phyloP scores from a whole-genome alignment of 768 basidiomycete genomes.

The Mycena indigotica region DNA sequence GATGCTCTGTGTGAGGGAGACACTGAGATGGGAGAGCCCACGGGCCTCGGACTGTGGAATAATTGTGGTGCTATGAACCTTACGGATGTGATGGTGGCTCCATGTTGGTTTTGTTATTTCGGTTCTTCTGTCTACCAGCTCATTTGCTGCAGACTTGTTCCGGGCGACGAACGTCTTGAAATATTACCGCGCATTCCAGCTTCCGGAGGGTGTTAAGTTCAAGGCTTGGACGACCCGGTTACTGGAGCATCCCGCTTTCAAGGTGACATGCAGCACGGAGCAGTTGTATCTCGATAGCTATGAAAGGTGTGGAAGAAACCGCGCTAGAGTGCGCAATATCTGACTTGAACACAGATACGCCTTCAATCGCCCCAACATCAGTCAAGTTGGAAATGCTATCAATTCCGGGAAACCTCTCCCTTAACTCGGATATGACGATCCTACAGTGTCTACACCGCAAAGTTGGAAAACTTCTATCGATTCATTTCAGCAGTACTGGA shows the following conservation, averaged over 20 bases:
- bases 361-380: constrained; percentile 75
- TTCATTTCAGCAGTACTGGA: too few relatives aligned
- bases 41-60: constrained; percentile 61
- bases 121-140: too few relatives aligned
- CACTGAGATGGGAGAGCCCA: constrained; percentile 37
- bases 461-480: too few relatives aligned
- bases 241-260: constrained; percentile 64
- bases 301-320: too few relatives aligned
- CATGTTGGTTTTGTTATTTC: constrained; percentile 54
- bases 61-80: constrained; percentile 57
- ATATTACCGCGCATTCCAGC: constrained; percentile 67
- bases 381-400: constrained; percentile 75
- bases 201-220: constrained; percentile 53
- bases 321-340: neutral
- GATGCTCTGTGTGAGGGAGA: constrained; percentile 44
- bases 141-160: constrained; percentile 80
- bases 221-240: constrained; percentile 55
- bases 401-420: constrained; percentile 66
- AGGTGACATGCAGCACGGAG: constrained; percentile 67
- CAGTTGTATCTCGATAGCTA: constrained; percentile 72
- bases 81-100: constrained; percentile 69
- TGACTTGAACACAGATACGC: constrained; percentile 56
- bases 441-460: too few relatives aligned
- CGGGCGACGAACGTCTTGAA: constrained; percentile 63
- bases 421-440: too few relatives aligned